Conservation (phyloP, 176 grass and related monocot species). For the Musa itinerans region DNA sequence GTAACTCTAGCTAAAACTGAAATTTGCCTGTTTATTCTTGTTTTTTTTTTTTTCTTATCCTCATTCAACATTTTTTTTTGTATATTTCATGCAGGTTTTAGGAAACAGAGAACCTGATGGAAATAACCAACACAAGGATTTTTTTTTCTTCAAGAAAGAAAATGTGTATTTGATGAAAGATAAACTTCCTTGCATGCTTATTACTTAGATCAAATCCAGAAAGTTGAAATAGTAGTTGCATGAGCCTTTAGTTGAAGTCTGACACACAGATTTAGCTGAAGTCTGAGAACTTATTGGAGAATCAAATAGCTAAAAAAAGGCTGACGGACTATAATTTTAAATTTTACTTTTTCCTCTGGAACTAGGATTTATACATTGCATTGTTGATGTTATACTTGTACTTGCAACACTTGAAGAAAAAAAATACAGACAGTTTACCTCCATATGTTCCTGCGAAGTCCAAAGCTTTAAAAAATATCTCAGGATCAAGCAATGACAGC, state of each 20-base stretch:
- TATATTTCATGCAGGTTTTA: background rate
- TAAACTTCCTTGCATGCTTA: too few species aligned
- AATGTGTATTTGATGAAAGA: too few species aligned
- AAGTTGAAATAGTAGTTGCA: background rate
- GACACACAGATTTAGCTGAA: background rate
- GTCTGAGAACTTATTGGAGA: background rate
- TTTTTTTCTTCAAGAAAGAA: too few species aligned
- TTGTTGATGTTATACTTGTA: background rate
- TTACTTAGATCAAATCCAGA: too few species aligned
- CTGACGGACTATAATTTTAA: background rate
- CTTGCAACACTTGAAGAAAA: background rate
- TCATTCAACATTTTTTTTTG: background rate
- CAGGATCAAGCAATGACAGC: conserved; percentile 71
- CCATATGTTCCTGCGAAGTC: conserved; percentile 99
- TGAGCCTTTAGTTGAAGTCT: background rate
- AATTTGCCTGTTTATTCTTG: too few species aligned
- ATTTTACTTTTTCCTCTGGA: background rate
- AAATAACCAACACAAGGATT: too few species aligned
- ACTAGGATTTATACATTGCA: background rate
- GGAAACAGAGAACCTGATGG: too few species aligned
- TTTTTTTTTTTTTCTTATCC: background rate
- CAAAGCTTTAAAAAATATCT: conserved; percentile 96
- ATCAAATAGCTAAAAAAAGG: background rate
- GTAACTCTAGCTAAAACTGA: too few species aligned
- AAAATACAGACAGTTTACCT: conserved; percentile 37